A percentile compares a stretch with the other conserved stretches of the same genome.
phyloP scores from a whole-genome alignment of 768 basidiomycete species.

The Mrakia frigida region DNA sequence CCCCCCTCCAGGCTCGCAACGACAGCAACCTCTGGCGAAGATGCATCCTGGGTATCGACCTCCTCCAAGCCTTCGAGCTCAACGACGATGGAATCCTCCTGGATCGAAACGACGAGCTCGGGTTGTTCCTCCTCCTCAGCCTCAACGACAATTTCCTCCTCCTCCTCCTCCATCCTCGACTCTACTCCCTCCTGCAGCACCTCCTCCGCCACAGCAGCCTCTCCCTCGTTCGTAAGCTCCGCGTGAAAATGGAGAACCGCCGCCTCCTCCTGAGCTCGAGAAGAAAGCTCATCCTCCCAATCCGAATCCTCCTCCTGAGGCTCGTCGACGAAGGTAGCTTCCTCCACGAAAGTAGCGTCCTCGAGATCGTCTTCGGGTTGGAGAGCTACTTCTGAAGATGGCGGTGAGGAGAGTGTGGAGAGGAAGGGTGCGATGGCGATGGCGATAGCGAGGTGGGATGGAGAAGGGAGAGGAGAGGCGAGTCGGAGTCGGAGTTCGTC shows the following conservation, averaged over 20 bases:
- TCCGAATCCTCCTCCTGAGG: background rate
- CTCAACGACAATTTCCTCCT: background rate
- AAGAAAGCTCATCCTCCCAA: constrained; percentile 4
- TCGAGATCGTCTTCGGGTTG: background rate
- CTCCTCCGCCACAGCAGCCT: background rate
- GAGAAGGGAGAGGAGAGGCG: background rate
- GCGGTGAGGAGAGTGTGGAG: too few species aligned
- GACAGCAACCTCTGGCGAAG: background rate
- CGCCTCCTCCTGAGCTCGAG: background rate
- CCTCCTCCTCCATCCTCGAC: background rate
- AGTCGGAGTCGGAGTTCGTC: background rate
- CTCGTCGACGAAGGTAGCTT: constrained; percentile 8
- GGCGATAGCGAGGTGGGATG: background rate
- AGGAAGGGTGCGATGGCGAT: too few species aligned
- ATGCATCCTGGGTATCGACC: background rate
- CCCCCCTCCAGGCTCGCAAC: background rate
- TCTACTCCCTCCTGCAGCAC: background rate
- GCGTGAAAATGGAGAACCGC: background rate
- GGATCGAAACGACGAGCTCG: background rate
- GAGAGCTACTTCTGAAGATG: too few species aligned
- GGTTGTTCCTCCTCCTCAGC: background rate
- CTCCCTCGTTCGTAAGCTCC: background rate
- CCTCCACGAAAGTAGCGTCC: too few species aligned
- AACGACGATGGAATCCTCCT: background rate
- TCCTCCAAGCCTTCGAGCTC: too few species aligned